phyloP scores from a whole-genome alignment of 2,329 filamentous ascomycete genomes.

The Nothopassalora personata region DNA sequence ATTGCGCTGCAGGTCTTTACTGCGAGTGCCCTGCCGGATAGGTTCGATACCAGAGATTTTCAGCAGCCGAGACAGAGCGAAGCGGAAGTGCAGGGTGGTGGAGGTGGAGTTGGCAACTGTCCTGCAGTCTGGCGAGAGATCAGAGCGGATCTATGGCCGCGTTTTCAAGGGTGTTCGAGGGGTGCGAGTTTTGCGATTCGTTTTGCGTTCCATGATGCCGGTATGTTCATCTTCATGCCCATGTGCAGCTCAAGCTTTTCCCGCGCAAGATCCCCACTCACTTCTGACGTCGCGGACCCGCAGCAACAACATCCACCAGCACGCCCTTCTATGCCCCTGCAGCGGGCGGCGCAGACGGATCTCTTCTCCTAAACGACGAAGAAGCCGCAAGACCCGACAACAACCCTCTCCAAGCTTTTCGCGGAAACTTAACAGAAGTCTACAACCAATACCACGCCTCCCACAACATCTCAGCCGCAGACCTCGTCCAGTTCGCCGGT shows the following conservation, averaged over 20 bases:
- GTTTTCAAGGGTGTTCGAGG: slow-evolving; percentile 10
- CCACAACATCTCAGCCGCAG: slow-evolving; percentile 43
- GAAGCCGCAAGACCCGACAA: slow-evolving; percentile 38
- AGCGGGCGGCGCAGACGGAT: slow-evolving; percentile 38
- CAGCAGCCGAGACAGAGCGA: not conserved
- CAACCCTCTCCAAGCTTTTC: slow-evolving; percentile 43
- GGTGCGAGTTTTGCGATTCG: slow-evolving; percentile 24
- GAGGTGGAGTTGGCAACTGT: not conserved
- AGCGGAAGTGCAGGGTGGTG: not conserved
- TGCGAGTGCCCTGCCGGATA: not conserved
- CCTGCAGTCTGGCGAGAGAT: slow-evolving; percentile 14
- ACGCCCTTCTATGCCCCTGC: slow-evolving; percentile 22
- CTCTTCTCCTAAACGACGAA: slow-evolving; percentile 34
- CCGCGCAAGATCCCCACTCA: not conserved
- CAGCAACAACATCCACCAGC: slow-evolving; percentile 8
- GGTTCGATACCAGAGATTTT: not conserved
- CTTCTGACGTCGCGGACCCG: not conserved
- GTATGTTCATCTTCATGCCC: not conserved
- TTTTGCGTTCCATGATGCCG: slow-evolving; percentile 31
- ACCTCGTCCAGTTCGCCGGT: slow-evolving; percentile 49
- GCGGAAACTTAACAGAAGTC: slow-evolving; percentile 36
- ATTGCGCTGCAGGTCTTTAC: not conserved
- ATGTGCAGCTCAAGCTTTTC: not conserved
- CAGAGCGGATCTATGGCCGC: slow-evolving; percentile 7
- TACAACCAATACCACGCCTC: slow-evolving; percentile 28